Conservation (phyloP, 345 rosid genomes). For the Microthlaspi erraticum region DNA sequence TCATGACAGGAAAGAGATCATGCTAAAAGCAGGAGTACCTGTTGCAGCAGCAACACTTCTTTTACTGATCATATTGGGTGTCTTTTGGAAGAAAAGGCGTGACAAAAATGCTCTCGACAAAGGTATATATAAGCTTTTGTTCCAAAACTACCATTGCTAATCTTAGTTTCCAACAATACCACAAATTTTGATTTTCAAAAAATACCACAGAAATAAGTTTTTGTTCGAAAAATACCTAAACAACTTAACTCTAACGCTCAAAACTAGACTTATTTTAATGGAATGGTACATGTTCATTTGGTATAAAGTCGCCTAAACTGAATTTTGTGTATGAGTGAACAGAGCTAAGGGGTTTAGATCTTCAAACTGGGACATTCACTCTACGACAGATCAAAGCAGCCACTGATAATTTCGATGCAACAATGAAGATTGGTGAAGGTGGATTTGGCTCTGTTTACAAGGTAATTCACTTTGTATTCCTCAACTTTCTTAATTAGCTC, state of each 20-base stretch:
- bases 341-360: slow-evolving; percentile 68
- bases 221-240: too few species aligned
- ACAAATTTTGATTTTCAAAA: too few species aligned
- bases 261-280: too few species aligned
- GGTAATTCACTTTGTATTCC: slow-evolving; percentile 43
- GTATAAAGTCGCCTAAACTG: not conserved
- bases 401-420: slow-evolving; percentile 61
- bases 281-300: not conserved
- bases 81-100: slow-evolving; percentile 58
- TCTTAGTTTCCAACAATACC: too few species aligned
- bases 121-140: slow-evolving; percentile 53
- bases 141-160: not conserved
- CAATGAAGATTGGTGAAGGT: slow-evolving; percentile 76
- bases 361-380: slow-evolving; percentile 68
- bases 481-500: not conserved
- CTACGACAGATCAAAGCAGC: slow-evolving; percentile 73
- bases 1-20: slow-evolving; percentile 37
- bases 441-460: slow-evolving; percentile 82
- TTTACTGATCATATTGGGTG: slow-evolving; percentile 44
- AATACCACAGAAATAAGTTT: too few species aligned
- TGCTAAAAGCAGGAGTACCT: slow-evolving; percentile 43
- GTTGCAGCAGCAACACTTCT: slow-evolving; percentile 49
- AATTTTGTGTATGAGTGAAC: slow-evolving; percentile 32
- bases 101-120: slow-evolving; percentile 56
- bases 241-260: too few species aligned